Evolutionary conservation across 495 filamentous ascomycete genomes (phyloP).

Genomic region (Tuber aestivum): DNA sequence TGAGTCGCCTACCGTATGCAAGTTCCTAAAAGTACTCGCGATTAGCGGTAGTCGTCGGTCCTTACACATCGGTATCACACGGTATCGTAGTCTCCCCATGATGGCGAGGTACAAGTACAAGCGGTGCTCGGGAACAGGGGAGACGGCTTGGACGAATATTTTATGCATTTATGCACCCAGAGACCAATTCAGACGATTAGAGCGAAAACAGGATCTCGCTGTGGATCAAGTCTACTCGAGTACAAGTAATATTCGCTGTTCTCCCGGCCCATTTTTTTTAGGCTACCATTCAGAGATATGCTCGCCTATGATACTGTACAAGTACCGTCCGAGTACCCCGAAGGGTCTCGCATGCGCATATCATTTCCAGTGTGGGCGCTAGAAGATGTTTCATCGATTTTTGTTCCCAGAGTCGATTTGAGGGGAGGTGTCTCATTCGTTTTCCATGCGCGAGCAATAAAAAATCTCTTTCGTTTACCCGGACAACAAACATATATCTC

Average conservation of each 20-base stretch:
- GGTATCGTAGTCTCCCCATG: no score
- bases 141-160: not conserved
- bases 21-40: not conserved
- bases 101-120: not conserved
- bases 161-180: not conserved
- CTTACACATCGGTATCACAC: not conserved
- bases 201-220: not conserved
- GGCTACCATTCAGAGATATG: not conserved
- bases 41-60: not conserved
- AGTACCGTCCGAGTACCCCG: no score
- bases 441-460: conserved; percentile 1
- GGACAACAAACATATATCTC: conserved; percentile 2
- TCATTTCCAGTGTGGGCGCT: not conserved
- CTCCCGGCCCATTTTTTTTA: not conserved
- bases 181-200: not conserved
- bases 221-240: not conserved
- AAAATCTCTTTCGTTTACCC: not conserved
- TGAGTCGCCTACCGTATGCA: not conserved
- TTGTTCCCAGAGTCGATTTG: not conserved
- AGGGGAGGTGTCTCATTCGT: conserved; percentile 5
- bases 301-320: no score
- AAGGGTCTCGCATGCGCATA: not conserved
- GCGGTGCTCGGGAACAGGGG: not conserved
- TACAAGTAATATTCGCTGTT: not conserved
- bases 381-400: not conserved